Percentiles rank a stretch among this genome's conserved stretches.
Evolutionary conservation across 2,329 filamentous ascomycete species (phyloP).

Genomic region (Fusarium sp.): DNA sequence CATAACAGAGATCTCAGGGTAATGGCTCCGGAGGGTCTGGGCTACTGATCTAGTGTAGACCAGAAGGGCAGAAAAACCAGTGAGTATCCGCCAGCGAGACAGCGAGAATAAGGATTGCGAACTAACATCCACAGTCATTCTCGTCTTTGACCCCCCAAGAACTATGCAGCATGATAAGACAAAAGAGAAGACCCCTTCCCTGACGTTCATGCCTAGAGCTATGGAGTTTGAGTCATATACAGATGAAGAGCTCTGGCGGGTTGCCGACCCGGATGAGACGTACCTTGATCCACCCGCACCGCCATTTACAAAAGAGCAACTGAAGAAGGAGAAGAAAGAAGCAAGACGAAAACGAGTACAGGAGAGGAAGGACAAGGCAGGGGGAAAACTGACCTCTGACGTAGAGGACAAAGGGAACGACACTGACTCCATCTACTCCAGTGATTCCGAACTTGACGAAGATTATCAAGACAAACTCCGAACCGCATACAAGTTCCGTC

Average conservation of each 20-base stretch:
- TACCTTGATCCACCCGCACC: conserved; percentile 48
- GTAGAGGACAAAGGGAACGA: conserved; percentile 26
- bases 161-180: conserved; percentile 45
- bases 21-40: conserved; percentile 46
- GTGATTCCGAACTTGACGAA: conserved; percentile 25
- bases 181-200: conserved; percentile 25
- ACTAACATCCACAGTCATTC: conserved; percentile 39
- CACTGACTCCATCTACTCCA: conserved; percentile 10
- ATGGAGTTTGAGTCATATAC: conserved; percentile 50
- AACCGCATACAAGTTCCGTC: conserved; percentile 26
- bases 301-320: conserved; percentile 5
- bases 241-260: conserved; percentile 48
- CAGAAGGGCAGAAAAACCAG: conserved; percentile 33
- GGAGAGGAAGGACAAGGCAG: conserved; percentile 5
- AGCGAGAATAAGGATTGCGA: not conserved
- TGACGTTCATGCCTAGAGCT: conserved; percentile 50
- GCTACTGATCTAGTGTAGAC: conserved; percentile 46
- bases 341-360: conserved; percentile 14
- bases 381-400: not conserved
- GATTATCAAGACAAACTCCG: conserved; percentile 1
- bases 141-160: conserved; percentile 44
- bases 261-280: conserved; percentile 43
- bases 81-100: conserved; percentile 9
- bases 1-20: conserved; percentile 48
- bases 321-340: conserved; percentile 27